Evolutionary conservation across 371 early-diverging fungal species (phyloP).

Genomic region (Apophysomyces trapeziformis): DNA sequence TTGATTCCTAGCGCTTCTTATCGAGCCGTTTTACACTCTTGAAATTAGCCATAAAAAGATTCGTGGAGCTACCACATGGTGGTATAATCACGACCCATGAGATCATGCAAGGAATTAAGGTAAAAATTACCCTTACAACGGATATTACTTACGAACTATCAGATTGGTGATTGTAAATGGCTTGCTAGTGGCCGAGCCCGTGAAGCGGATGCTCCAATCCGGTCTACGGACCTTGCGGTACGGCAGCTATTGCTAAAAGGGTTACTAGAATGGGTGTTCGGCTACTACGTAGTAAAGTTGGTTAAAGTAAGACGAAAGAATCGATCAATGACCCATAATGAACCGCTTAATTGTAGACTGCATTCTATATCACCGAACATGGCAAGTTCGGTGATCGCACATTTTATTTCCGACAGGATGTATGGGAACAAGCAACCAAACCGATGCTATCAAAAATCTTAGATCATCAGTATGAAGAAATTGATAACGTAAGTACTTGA

Average conservation of each 20-base stretch:
- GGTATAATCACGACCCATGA: background rate
- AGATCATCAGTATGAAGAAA: conserved; percentile 39
- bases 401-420: conserved; percentile 79
- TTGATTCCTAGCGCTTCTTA: no score
- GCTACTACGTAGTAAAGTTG: background rate
- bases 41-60: background rate
- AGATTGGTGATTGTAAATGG: conserved; percentile 5
- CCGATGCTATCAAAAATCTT: conserved; percentile 44
- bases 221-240: background rate
- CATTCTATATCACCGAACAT: conserved; percentile 80
- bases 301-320: background rate
- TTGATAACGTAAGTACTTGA: conserved; percentile 26
- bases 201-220: background rate
- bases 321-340: background rate
- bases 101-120: background rate
- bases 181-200: background rate
- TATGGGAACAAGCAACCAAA: conserved; percentile 65
- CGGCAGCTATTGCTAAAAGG: background rate
- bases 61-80: background rate
- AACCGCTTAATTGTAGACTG: conserved; percentile 34
- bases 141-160: background rate
- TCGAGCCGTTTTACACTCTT: no score
- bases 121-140: background rate
- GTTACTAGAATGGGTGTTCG: background rate
- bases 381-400: conserved; percentile 55